Evolutionary conservation across 2,329 filamentous ascomycete species (phyloP), one percentile per base, ranked within the genome.

Genomic region (Acarospora socialis): DNA sequence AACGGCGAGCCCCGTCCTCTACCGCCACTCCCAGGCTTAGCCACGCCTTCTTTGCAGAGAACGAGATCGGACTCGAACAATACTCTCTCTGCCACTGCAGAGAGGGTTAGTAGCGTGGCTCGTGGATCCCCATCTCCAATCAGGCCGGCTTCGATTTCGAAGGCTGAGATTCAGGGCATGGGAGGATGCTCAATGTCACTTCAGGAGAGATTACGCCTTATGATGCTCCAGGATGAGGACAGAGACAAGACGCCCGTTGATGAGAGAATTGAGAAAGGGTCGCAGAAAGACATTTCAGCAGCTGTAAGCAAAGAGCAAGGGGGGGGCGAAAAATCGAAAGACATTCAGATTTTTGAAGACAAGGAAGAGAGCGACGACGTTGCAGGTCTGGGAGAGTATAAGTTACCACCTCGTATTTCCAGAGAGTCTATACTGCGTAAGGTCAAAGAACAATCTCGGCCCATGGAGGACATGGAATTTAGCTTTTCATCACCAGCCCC

Each of bases 351-450:
- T 7, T 41, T 56, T 14, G 54, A 59, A 8, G 51, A 54, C 15
- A 50, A 52, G 17, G 37, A 50, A 9, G 26, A 29, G 26, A 16
- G 12, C 7, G 49, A 45, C 14, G 51, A 53, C 4, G 49, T 52
- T 13, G 54, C 52, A 10, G 52, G 49, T 19, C 28, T 43, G 22
- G 39, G 35, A 9, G 36, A 41, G 6, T 41, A 37, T 20, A 50
- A 30, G 52, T 52, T n/a, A 58, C 81, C 75, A 12, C 68, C 80
- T 7, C 78, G 78, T 33, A 92, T 95, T 49, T 94, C 87, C 6
- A 73, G 87, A 21, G 90, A 95, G 52, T 93, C 86, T 0, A 95
- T 95, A 44, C 63, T 95, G 46, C 77, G 81, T 32, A 83, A 87
- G 40, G 77, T 94, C 34, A 82, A 90, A 51, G 55, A 52, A 21